Percentiles rank a stretch among this genome's conserved stretches.
Evolutionary conservation across 108 stramenopile genomes (phyloP).

Genomic region (Fistulifera pelliculosa): DNA sequence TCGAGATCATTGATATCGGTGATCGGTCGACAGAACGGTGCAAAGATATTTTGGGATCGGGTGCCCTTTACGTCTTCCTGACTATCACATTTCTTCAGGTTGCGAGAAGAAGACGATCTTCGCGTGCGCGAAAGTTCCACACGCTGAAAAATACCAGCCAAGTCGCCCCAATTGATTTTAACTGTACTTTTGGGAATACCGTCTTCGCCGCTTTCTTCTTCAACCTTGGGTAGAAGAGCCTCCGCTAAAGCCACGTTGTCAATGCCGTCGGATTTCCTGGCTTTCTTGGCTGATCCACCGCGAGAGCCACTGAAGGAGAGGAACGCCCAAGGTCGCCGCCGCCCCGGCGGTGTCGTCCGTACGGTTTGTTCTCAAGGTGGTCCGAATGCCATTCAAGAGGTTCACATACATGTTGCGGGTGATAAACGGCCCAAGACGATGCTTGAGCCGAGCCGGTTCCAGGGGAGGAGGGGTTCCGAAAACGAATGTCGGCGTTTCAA

Average conservation of each 20-base stretch:
- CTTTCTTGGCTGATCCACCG: background rate
- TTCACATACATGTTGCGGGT: constrained; percentile 50
- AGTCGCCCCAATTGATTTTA: constrained; percentile 64
- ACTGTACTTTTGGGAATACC: constrained; percentile 37
- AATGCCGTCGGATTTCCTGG: background rate
- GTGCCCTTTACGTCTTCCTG: constrained; percentile 2
- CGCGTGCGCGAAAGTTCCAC: constrained; percentile 28
- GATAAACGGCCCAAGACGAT: constrained; percentile 33
- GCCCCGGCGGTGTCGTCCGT: constrained; percentile 26
- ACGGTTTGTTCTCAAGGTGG: constrained; percentile 48
- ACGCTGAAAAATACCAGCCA: constrained; percentile 63
- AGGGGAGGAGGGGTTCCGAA: constrained; percentile 23
- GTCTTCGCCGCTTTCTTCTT: background rate
- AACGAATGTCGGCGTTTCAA: constrained; percentile 26
- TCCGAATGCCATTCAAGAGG: constrained; percentile 48
- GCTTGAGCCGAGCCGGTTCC: constrained; percentile 60
- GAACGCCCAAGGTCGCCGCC: background rate
- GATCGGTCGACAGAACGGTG: constrained; percentile 52
- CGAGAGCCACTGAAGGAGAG: constrained; percentile 1
- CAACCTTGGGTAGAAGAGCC: background rate
- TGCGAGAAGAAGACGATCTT: background rate
- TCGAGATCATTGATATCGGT: constrained; percentile 18
- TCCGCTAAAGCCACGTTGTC: background rate
- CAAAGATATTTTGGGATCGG: constrained; percentile 39
- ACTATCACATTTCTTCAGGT: background rate